Evolutionary conservation across 2,329 filamentous ascomycete genomes (phyloP), one percentile per base, ranked within the genome.

Genomic region (Diplodia mutila): DNA sequence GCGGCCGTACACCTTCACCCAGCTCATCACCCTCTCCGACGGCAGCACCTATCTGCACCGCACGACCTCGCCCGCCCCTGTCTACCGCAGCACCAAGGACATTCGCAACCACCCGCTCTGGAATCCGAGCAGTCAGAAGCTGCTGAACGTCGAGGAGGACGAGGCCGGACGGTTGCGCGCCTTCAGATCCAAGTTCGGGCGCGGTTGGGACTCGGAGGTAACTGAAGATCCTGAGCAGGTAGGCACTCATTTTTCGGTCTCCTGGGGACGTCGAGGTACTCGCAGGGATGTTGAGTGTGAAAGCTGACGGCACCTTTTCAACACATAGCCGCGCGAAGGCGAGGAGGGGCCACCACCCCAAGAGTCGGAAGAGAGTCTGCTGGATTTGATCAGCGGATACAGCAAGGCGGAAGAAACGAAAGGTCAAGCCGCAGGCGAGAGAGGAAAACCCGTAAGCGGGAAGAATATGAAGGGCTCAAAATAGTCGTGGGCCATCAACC

Each of bases 1-100:
- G 76, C 89, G 94, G 6, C 94, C 95, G 51, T 98, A 97, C 85
- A 92, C 90, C 72, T 98, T 97, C 85, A 97, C 94, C n/a, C 95
- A 99, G 82, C 87, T 99, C 69, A 85, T 99, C 72, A 94, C 93
- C 65, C 90, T 98, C 71, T 92, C 91, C 49, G 95, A 99, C 83
- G 95, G 95, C 73, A 91, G 88, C 75, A 91, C 94, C 69, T 98
- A 88, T 81, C 89, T 90, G 59, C 85, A 89, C 75, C 91, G 91
- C 77, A 94, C 92, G 27, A 93, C 91, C 12, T 92, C 88, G 12
- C 92, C 92, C 0, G 74, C 81, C 25, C 84, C 88, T 8, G 81
- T 90, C 68, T 88, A 89, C 80, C 83, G 84, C 71, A 84, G 82
- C 64, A 86, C 85, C 69, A 96, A 97, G 81, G 95, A 99, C 82